Percentiles rank a stretch among this genome's conserved stretches.
phyloP scores from a whole-genome alignment of 75 land plant species.

The Gnetum montanum region DNA sequence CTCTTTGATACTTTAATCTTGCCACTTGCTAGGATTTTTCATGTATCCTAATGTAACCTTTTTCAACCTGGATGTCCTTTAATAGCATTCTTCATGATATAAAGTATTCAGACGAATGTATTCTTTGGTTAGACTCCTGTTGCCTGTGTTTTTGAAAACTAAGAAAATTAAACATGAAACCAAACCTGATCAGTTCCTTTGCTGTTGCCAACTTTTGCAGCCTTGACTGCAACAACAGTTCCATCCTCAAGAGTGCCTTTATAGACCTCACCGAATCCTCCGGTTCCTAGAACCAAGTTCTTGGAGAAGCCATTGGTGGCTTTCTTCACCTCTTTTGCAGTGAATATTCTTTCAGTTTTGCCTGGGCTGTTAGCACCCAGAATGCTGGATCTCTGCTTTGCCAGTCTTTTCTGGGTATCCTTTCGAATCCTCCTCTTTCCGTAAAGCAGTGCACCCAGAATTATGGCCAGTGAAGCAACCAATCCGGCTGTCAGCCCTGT shows the following conservation, averaged over 20 bases:
- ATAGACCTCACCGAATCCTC: conserved; percentile 44
- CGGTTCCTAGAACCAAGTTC: conserved; percentile 25
- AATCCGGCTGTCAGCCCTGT: not conserved
- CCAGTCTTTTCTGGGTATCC: not conserved
- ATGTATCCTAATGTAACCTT: too few relatives aligned
- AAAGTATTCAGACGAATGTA: too few relatives aligned
- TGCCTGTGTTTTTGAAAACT: too few relatives aligned
- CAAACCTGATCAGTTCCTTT: conserved; percentile 37
- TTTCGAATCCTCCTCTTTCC: not conserved
- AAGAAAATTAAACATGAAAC: too few relatives aligned
- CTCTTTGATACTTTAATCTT: too few relatives aligned
- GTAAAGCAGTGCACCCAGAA: not conserved
- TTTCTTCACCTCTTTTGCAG: conserved; percentile 28
- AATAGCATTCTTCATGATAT: too few relatives aligned
- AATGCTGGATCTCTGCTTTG: conserved; percentile 14
- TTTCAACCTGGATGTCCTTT: too few relatives aligned
- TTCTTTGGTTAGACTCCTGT: too few relatives aligned
- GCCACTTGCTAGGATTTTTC: too few relatives aligned
- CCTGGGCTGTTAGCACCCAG: conserved; percentile 15
- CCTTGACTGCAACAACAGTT: conserved; percentile 39
- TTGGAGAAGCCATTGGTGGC: conserved; percentile 34
- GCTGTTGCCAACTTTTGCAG: conserved; percentile 31
- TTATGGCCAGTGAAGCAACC: not conserved
- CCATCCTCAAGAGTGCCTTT: conserved; percentile 43
- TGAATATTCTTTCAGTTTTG: conserved; percentile 23